Evolutionary conservation across 2,329 filamentous ascomycete species (phyloP), one percentile per base, ranked within the genome.

Genomic region (Alternaria rosae): DNA sequence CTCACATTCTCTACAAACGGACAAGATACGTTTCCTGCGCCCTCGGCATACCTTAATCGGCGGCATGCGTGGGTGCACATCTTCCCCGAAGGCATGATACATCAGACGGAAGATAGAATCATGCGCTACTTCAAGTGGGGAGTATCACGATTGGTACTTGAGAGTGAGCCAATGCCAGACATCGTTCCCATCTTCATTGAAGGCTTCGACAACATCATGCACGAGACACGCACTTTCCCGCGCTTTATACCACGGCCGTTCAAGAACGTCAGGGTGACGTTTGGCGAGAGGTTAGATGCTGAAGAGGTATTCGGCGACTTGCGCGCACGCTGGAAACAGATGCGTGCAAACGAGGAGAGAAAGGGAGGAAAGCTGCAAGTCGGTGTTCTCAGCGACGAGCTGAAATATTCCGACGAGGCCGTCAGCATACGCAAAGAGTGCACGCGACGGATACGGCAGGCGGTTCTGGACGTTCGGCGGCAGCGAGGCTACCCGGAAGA

Each of bases 51-150:
- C 76, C 79, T 87, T 2, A 85, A 81, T 66, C 89, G 93, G 71
- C 88, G 88, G 47, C 86, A 92, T 78, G 88, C 88, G 45, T 99
- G 95, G 95, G 84, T 99, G 5, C 95, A 99, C 79, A 91, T 98
- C 57, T 98, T 98, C 79, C 95, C 95, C 12, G 95, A 99, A 81
- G 95, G 93, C 50, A 93, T 92, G 79, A 93, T 97, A 47, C 94
- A 98, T 79, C 95, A 99, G 81, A 89, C 93, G 68, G 87, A 91
- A 1, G 83, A 89, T 43, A 88, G 89, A 71, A 88, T 90, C 8
- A 90, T 98, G 85, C 91, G 95, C 28, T 99, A 99, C 82, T 98
- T 98, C 87, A 97, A 97, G 83, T 99, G 95, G 95, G 95, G 95
- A 1, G 85, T 98, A 2, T 93, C 94, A 7, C 88, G 95, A 3